Conservation (phyloP, 352 stramenopile genomes). For the Aphanomyces stellatus region DNA sequence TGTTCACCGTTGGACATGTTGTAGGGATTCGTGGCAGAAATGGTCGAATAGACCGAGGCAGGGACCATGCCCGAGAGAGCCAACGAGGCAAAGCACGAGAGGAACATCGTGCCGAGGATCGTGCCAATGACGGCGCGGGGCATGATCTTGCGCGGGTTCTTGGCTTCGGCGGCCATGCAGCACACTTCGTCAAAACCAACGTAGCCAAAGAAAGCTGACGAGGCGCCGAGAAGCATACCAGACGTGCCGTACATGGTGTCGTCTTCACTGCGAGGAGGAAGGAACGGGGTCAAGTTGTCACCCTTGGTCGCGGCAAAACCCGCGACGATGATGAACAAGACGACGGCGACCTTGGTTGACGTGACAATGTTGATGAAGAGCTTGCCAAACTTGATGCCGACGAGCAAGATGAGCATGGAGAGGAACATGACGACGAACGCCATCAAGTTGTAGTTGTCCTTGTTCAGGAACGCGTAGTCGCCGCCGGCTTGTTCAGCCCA, state of each 20-base stretch:
- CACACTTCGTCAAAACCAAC: slow-evolving; percentile 79
- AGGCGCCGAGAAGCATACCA: slow-evolving; percentile 45
- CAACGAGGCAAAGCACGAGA: no score
- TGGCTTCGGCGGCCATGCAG: slow-evolving; percentile 40
- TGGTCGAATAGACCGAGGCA: slow-evolving; percentile 41
- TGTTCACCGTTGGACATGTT: neutral
- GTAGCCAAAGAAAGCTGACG: slow-evolving; percentile 78
- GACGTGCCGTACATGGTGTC: slow-evolving; percentile 19
- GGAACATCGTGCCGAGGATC: slow-evolving; percentile 33
- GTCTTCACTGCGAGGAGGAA: slow-evolving; percentile 31
- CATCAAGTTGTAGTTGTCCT: slow-evolving; percentile 49
- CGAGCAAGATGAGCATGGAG: slow-evolving; percentile 59
- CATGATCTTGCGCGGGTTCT: slow-evolving; percentile 38
- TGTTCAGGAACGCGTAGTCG: slow-evolving; percentile 48
- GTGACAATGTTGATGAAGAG: slow-evolving; percentile 85
- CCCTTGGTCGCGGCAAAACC: slow-evolving; percentile 77
- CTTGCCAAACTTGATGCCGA: slow-evolving; percentile 84
- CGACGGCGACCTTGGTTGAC: slow-evolving; percentile 66
- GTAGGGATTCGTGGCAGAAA: neutral
- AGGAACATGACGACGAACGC: slow-evolving; percentile 62
- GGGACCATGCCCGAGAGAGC: slow-evolving; percentile 55
- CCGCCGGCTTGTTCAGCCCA: slow-evolving; percentile 39
- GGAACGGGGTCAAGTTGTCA: slow-evolving; percentile 78
- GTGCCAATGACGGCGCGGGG: slow-evolving; percentile 50
- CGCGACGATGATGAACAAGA: slow-evolving; percentile 88